A percentile compares a stretch with the other conserved stretches of the same genome.
Evolutionary conservation across 768 basidiomycete genomes (phyloP).

Genomic region (Boletus sp.): DNA sequence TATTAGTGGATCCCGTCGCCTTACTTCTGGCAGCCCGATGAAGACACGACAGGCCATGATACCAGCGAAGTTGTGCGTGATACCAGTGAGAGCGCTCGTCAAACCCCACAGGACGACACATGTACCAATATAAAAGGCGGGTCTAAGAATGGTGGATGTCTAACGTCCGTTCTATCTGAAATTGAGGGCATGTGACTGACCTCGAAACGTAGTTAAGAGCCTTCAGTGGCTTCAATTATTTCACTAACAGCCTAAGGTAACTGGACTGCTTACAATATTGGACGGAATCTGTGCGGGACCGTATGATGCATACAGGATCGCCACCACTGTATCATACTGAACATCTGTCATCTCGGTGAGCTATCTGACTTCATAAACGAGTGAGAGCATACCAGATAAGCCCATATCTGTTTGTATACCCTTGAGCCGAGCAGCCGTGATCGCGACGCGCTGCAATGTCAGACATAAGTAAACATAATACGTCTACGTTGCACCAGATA

Average conservation of each 20-base stretch:
- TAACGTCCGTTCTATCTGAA: neutral
- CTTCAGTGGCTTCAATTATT: constrained; percentile 27
- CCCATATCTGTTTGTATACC: constrained; percentile 50
- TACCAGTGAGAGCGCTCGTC: constrained; percentile 61
- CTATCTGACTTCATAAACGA: neutral
- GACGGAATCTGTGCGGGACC: constrained; percentile 53
- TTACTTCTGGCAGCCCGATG: constrained; percentile 60
- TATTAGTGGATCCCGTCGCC: neutral
- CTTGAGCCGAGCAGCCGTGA: constrained; percentile 50
- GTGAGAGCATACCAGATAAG: constrained; percentile 37
- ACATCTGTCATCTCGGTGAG: constrained; percentile 36
- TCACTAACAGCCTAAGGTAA: neutral
- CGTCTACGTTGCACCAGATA: neutral
- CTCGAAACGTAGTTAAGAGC: constrained; percentile 53
- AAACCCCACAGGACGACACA: constrained; percentile 66
- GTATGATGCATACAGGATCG: constrained; percentile 58
- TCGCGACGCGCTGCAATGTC: constrained; percentile 41
- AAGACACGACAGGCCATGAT: constrained; percentile 60
- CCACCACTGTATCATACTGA: constrained; percentile 56
- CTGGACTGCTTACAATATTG: constrained; percentile 6
- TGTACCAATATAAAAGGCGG: constrained; percentile 58
- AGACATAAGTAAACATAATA: neutral
- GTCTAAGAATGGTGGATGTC: constrained; percentile 34
- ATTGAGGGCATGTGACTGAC: constrained; percentile 26
- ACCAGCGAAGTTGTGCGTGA: constrained; percentile 53